These are phyloP conservation scores for Nicotiana tabacum DNA, from an alignment of 257 asterid species.

Conservation along the genomic window DNA sequence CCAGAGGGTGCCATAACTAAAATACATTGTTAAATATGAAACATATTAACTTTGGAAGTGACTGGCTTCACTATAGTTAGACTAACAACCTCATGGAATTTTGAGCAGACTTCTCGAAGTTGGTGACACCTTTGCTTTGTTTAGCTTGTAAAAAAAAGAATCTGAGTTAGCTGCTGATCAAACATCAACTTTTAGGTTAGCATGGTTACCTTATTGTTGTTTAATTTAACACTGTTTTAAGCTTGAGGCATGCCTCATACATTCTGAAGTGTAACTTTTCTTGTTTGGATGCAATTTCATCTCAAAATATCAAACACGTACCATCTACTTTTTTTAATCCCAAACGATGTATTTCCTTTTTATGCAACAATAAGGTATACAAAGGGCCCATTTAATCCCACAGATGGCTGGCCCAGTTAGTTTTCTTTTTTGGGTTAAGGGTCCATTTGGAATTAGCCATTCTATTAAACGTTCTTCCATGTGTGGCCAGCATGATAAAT, in stretches of 20 bases:
- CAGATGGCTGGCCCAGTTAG: neutral
- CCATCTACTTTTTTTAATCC: neutral
- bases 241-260: neutral
- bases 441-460: neutral
- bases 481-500: neutral
- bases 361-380: neutral
- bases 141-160: too few species aligned
- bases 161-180: too few species aligned
- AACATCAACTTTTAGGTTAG: too few species aligned
- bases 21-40: too few species aligned
- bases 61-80: too few species aligned
- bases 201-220: neutral
- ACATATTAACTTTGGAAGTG: too few species aligned
- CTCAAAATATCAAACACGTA: neutral
- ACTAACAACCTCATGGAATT: too few species aligned
- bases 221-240: neutral
- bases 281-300: neutral
- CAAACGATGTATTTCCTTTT: neutral
- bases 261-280: neutral
- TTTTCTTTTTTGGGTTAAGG: neutral
- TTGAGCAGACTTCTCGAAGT: too few species aligned
- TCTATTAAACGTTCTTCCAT: neutral
- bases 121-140: too few species aligned
- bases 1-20: too few species aligned
- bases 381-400: neutral